A percentile compares a stretch with the other conserved stretches of the same genome.
phyloP scores from a whole-genome alignment of 1,284 basidiomycete genomes.

The Kwoniella shivajii region DNA sequence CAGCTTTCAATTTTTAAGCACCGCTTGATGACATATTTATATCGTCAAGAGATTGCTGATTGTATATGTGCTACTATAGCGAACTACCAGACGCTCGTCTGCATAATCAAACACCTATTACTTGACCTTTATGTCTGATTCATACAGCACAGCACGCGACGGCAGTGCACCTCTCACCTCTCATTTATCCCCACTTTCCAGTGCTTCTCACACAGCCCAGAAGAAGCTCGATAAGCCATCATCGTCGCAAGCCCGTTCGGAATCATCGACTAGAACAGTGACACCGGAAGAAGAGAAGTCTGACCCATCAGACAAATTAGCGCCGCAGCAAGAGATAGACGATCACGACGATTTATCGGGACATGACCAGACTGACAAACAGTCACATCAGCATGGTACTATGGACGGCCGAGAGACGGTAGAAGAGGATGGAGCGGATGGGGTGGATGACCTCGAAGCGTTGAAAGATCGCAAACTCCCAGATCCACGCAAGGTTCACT shows the following conservation, averaged over 20 bases:
- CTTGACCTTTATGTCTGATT: no score
- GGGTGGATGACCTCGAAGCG: neutral
- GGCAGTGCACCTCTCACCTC: no score
- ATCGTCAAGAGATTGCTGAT: no score
- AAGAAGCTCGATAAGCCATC: neutral
- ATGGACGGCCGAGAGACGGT: neutral
- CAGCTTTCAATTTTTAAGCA: no score
- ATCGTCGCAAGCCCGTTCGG: neutral
- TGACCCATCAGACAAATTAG: conserved; percentile 12
- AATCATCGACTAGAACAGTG: neutral
- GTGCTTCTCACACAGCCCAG: no score
- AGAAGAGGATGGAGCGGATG: neutral
- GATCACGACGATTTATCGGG: neutral
- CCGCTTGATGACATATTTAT: no score
- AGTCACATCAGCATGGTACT: neutral
- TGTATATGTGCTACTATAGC: no score
- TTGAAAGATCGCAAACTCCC: neutral
- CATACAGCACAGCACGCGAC: no score
- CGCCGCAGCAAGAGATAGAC: conserved; percentile 3
- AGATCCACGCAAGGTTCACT: conserved; percentile 11
- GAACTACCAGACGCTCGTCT: no score
- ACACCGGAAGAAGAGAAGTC: neutral
- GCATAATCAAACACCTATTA: no score
- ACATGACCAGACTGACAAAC: neutral
- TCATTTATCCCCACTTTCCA: no score